Evolutionary conservation across 768 basidiomycete species (phyloP).

Genomic region (Panaeolus cyanescens): DNA sequence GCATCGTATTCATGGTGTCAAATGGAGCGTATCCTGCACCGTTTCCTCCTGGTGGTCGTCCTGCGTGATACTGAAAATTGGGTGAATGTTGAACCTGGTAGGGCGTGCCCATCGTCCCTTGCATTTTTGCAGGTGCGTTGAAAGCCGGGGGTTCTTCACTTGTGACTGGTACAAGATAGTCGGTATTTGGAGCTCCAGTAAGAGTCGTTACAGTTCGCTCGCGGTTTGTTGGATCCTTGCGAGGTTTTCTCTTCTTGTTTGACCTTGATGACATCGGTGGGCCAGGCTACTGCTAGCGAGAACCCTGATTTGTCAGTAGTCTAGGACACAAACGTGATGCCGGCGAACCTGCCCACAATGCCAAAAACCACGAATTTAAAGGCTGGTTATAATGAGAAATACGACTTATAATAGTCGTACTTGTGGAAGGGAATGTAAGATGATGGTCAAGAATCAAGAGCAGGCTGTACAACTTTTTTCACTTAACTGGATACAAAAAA

Average conservation of each 20-base stretch:
- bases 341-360: slow-evolving; percentile 2
- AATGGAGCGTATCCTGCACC: slow-evolving; percentile 31
- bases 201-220: slow-evolving; percentile 72
- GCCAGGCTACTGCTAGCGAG: slow-evolving; percentile 14
- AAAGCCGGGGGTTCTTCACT: slow-evolving; percentile 51
- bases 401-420: neutral
- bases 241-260: slow-evolving; percentile 65
- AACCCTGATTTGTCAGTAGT: slow-evolving; percentile 3
- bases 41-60: neutral
- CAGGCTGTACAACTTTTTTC: neutral
- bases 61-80: neutral
- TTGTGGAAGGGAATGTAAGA: neutral
- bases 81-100: slow-evolving; percentile 8
- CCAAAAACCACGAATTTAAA: neutral
- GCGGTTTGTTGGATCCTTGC: slow-evolving; percentile 52
- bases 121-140: slow-evolving; percentile 32
- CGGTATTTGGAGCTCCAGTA: slow-evolving; percentile 57
- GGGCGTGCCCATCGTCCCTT: slow-evolving; percentile 13
- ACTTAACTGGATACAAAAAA: neutral
- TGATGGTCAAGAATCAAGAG: neutral
- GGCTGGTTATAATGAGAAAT: neutral
- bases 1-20: slow-evolving; percentile 28
- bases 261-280: slow-evolving; percentile 53
- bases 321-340: slow-evolving; percentile 1
- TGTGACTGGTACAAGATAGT: slow-evolving; percentile 50